phyloP scores from a whole-genome alignment of 768 basidiomycete genomes.

The Clathrus columnatus region DNA sequence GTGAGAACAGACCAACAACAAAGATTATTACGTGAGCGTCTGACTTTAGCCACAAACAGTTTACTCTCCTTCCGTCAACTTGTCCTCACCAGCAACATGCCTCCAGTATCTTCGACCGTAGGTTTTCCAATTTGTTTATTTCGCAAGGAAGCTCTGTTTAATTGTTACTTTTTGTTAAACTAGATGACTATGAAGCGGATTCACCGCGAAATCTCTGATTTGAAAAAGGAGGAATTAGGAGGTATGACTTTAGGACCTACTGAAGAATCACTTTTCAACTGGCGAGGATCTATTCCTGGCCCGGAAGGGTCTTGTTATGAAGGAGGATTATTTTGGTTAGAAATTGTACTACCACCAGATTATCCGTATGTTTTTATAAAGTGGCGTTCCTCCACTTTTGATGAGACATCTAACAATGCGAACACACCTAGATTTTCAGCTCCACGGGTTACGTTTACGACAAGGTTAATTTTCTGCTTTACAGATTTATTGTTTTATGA shows the following conservation, averaged over 20 bases:
- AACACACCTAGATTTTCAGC: slow-evolving; percentile 55
- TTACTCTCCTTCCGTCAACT: not conserved
- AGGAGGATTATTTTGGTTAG: slow-evolving; percentile 63
- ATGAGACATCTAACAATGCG: slow-evolving; percentile 3
- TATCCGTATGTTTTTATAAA: slow-evolving; percentile 57
- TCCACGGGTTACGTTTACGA: slow-evolving; percentile 66
- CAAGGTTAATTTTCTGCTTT: slow-evolving; percentile 36
- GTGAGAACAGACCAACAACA: no score
- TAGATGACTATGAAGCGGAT: slow-evolving; percentile 75
- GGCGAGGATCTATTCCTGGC: slow-evolving; percentile 74
- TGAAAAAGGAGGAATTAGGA: slow-evolving; percentile 77
- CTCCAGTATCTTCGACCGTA: not conserved
- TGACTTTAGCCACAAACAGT: not conserved
- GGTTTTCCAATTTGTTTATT: not conserved
- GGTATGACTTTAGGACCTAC: slow-evolving; percentile 58
- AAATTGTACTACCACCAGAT: slow-evolving; percentile 57
- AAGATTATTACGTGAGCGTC: not conserved
- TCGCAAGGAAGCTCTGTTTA: no score
- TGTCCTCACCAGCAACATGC: not conserved
- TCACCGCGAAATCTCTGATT: slow-evolving; percentile 70
- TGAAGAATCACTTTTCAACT: slow-evolving; percentile 51
- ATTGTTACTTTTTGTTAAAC: not conserved
- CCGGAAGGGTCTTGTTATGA: slow-evolving; percentile 80
- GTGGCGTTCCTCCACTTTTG: not conserved
- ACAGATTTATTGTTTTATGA: not conserved